These are phyloP conservation scores for Didymella segeticola DNA, from an alignment of 2,329 filamentous ascomycete species.

Conservation along the genomic window DNA sequence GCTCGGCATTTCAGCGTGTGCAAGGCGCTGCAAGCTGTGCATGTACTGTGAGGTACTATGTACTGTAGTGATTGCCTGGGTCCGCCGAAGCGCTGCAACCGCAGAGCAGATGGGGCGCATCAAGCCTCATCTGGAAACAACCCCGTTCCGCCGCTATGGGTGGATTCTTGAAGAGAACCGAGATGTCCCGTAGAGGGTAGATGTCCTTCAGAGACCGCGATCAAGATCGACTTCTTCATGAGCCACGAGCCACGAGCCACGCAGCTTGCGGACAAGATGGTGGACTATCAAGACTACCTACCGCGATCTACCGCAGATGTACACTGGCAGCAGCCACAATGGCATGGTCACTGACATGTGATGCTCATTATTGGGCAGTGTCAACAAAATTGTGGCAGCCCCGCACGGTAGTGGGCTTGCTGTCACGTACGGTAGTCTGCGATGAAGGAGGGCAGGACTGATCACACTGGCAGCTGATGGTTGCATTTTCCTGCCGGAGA, in stretches of 20 bases:
- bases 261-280: background rate
- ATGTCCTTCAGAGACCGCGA: background rate
- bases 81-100: constrained; percentile 42
- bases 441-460: constrained; percentile 22
- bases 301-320: background rate
- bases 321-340: background rate
- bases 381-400: constrained; percentile 9
- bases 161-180: constrained; percentile 4
- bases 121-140: constrained; percentile 37
- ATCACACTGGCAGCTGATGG: constrained; percentile 28
- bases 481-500: constrained; percentile 26
- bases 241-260: background rate
- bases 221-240: background rate
- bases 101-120: constrained; percentile 28
- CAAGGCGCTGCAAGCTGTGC: constrained; percentile 13
- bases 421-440: constrained; percentile 10
- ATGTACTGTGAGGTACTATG: too few species aligned
- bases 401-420: constrained; percentile 19
- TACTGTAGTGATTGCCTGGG: constrained; percentile 18
- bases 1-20: constrained; percentile 8
- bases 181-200: background rate
- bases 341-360: background rate
- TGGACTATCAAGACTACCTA: too few species aligned
- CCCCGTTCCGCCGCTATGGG: constrained; percentile 26
- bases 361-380: constrained; percentile 1